phyloP scores from a whole-genome alignment of 805 yeast genomes.

The Saturnispora mendoncae region DNA sequence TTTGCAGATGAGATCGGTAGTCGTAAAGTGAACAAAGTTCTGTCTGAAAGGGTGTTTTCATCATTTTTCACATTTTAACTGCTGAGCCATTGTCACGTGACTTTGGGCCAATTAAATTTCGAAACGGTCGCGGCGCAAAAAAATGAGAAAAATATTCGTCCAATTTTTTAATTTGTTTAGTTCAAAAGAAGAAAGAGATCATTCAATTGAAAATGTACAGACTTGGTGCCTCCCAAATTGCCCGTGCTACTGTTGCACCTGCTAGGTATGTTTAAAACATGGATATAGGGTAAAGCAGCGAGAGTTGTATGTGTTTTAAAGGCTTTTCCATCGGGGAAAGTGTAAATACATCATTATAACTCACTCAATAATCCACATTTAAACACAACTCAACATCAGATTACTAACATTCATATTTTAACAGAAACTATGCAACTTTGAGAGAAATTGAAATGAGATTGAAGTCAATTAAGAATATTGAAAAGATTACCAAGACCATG shows the following conservation, averaged over 20 bases:
- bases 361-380: no score
- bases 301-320: no score
- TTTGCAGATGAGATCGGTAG: slow-evolving; percentile 40
- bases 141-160: not conserved
- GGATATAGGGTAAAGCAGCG: no score
- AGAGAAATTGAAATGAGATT: slow-evolving; percentile 98
- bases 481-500: slow-evolving; percentile 99
- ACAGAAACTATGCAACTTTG: slow-evolving; percentile 96
- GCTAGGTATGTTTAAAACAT: no score
- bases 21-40: slow-evolving; percentile 41
- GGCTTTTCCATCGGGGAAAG: no score
- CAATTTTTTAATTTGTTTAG: not conserved
- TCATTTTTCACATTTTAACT: slow-evolving; percentile 15
- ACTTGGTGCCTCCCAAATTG: slow-evolving; percentile 42
- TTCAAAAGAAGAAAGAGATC: not conserved
- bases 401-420: slow-evolving; percentile 21
- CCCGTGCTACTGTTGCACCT: slow-evolving; percentile 38
- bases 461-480: slow-evolving; percentile 96
- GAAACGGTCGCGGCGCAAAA: slow-evolving; percentile 1
- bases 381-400: no score
- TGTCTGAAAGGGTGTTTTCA: slow-evolving; percentile 45
- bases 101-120: slow-evolving; percentile 2
- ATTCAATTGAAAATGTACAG: no score
- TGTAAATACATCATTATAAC: no score
- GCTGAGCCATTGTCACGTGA: slow-evolving; percentile 10